These are phyloP conservation scores for Ilyonectria destructans DNA, from an alignment of 2,329 filamentous ascomycete species.

Conservation along the genomic window DNA sequence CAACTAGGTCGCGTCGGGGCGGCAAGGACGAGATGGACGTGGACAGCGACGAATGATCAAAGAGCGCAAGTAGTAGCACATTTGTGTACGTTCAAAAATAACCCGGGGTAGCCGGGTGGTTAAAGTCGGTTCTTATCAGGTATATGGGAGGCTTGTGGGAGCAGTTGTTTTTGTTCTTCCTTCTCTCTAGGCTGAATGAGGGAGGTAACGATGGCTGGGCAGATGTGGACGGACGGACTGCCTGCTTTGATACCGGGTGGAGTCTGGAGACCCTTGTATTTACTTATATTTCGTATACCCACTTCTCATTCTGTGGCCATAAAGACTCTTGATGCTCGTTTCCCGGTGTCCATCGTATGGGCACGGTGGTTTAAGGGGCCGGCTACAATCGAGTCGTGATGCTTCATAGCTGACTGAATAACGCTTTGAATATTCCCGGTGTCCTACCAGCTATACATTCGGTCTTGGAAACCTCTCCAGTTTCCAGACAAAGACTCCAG, in stretches of 20 bases:
- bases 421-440: constrained; percentile 38
- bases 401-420: constrained; percentile 20
- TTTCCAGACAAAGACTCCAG: constrained; percentile 39
- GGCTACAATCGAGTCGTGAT: constrained; percentile 1
- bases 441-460: constrained; percentile 42
- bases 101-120: constrained; percentile 15
- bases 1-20: constrained; percentile 49
- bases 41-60: constrained; percentile 52
- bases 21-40: constrained; percentile 55
- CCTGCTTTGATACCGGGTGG: constrained; percentile 39
- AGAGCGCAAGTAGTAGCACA: not conserved
- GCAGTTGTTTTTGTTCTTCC: constrained; percentile 28
- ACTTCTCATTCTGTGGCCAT: constrained; percentile 33
- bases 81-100: constrained; percentile 21
- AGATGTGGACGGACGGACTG: constrained; percentile 23
- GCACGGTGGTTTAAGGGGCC: not conserved
- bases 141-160: constrained; percentile 25
- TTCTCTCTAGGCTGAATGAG: constrained; percentile 39
- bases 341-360: not conserved
- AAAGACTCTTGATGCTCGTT: constrained; percentile 21
- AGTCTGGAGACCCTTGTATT: constrained; percentile 46
- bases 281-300: constrained; percentile 46
- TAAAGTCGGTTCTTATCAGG: constrained; percentile 35
- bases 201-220: constrained; percentile 28
- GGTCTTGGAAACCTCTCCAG: constrained; percentile 26